These are phyloP conservation scores for Thelephora terrestris DNA, from an alignment of 1,284 basidiomycete species.

Conservation along the genomic window DNA sequence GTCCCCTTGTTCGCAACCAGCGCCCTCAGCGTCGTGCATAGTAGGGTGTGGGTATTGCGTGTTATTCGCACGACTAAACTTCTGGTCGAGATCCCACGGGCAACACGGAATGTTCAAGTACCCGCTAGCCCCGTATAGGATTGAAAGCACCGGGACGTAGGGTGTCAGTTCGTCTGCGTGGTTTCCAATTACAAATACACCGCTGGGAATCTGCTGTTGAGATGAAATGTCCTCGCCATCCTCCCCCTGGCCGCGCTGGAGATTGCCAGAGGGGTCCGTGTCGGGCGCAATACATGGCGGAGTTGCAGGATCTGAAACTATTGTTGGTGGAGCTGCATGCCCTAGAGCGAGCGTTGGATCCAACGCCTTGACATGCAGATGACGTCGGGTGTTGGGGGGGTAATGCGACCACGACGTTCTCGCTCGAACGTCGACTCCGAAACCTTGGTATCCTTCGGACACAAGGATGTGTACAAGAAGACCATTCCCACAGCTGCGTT, in stretches of 20 bases:
- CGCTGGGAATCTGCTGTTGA: conserved; percentile 24
- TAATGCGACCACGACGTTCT: conserved; percentile 66
- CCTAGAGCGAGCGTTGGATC: conserved; percentile 37
- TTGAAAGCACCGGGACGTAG: conserved; percentile 72
- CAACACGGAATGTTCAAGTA: conserved; percentile 93
- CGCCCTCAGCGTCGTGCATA: too few species aligned
- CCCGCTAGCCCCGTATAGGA: conserved; percentile 50
- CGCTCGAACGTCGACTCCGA: conserved; percentile 77
- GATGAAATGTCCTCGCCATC: background rate
- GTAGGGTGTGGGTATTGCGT: conserved; percentile 28
- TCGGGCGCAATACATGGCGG: too few species aligned
- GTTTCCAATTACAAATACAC: conserved; percentile 83
- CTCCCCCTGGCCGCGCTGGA: background rate
- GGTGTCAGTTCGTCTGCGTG: conserved; percentile 95
- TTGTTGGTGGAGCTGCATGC: background rate
- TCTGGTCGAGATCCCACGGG: conserved; percentile 63
- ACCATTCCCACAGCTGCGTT: conserved; percentile 73
- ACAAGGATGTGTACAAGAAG: conserved; percentile 79
- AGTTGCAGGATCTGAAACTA: background rate
- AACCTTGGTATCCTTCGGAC: conserved; percentile 75
- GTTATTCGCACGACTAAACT: conserved; percentile 41
- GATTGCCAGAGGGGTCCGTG: background rate
- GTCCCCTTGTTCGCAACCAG: conserved; percentile 25
- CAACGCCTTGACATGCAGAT: conserved; percentile 55
- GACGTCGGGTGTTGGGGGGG: conserved; percentile 43